phyloP scores from a whole-genome alignment of 495 filamentous ascomycete genomes.

The Lasiosphaeria hispida region DNA sequence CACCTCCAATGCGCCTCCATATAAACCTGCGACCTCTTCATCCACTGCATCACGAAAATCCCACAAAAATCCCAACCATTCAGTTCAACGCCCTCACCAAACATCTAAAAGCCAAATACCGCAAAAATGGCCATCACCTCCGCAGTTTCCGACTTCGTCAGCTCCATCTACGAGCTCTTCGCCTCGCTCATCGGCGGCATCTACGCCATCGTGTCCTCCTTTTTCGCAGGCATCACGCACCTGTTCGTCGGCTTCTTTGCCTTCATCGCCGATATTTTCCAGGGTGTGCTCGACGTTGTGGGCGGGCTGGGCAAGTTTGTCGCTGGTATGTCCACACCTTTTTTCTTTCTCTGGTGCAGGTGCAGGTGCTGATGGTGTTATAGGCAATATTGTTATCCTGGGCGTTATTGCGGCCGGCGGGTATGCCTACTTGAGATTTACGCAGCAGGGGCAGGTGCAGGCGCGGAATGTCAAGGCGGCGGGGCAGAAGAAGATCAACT shows the following conservation, averaged over 20 bases:
- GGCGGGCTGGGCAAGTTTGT: slow-evolving; percentile 35
- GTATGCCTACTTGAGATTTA: slow-evolving; percentile 29
- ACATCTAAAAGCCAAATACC: neutral
- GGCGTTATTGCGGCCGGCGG: slow-evolving; percentile 27
- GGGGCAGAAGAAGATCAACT: slow-evolving; percentile 26
- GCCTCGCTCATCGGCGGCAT: slow-evolving; percentile 28
- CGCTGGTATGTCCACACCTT: slow-evolving; percentile 22
- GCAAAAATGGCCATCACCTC: slow-evolving; percentile 32
- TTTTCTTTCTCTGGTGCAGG: neutral
- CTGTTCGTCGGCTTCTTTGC: slow-evolving; percentile 30
- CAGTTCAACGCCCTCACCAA: neutral
- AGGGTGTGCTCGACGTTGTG: slow-evolving; percentile 31
- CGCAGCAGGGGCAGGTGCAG: slow-evolving; percentile 24
- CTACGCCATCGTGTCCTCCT: slow-evolving; percentile 29
- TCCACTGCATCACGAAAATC: neutral
- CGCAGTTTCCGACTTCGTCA: slow-evolving; percentile 32
- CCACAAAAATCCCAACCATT: slow-evolving; percentile 4
- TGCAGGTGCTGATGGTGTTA: neutral
- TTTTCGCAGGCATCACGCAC: slow-evolving; percentile 24
- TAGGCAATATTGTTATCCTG: slow-evolving; percentile 35
- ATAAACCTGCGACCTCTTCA: neutral
- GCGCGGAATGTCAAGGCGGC: slow-evolving; percentile 9
- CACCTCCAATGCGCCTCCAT: neutral
- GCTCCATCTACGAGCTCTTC: slow-evolving; percentile 34
- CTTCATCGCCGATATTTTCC: slow-evolving; percentile 26